A percentile compares a stretch with the other conserved stretches of the same genome.
These are phyloP conservation scores for Ceratobasidium sp. DNA, from an alignment of 1,284 basidiomycete species.

Conservation along the genomic window DNA sequence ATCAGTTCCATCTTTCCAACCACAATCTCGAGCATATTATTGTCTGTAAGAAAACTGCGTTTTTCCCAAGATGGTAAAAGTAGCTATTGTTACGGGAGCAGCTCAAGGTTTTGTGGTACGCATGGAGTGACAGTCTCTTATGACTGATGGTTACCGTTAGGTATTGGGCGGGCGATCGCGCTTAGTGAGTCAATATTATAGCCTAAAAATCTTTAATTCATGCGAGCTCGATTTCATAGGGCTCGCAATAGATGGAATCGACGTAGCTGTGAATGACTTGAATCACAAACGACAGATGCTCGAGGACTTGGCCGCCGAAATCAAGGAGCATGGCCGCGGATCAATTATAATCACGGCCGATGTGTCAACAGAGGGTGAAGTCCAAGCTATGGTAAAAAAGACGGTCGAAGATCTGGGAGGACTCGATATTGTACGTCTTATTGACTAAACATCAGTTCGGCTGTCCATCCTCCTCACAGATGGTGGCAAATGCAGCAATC, in stretches of 20 bases:
- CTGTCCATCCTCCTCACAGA: conserved; percentile 33
- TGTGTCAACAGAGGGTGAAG: conserved; percentile 51
- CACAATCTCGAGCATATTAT: no score
- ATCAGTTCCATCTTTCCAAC: no score
- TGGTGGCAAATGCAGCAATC: conserved; percentile 52
- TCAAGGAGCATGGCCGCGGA: conserved; percentile 43
- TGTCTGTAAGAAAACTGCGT: no score
- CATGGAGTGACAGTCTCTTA: not conserved
- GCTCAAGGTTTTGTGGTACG: not conserved
- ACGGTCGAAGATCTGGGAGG: conserved; percentile 50
- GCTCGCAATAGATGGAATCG: conserved; percentile 61
- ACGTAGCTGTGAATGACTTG: conserved; percentile 60
- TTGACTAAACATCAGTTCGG: not conserved
- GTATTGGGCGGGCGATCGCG: not conserved
- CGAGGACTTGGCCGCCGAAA: conserved; percentile 44
- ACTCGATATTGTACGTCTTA: conserved; percentile 30
- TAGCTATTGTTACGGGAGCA: not conserved
- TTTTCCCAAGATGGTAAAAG: not conserved
- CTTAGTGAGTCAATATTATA: not conserved
- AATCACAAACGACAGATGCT: conserved; percentile 53
- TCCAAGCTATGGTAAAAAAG: conserved; percentile 49
- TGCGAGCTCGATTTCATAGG: not conserved
- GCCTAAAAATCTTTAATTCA: not conserved
- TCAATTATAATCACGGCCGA: conserved; percentile 47
- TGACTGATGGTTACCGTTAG: not conserved